Base-by-base conservation (phyloP, 176 grass and related monocot species). In the Zoysia pacifica region DNA sequence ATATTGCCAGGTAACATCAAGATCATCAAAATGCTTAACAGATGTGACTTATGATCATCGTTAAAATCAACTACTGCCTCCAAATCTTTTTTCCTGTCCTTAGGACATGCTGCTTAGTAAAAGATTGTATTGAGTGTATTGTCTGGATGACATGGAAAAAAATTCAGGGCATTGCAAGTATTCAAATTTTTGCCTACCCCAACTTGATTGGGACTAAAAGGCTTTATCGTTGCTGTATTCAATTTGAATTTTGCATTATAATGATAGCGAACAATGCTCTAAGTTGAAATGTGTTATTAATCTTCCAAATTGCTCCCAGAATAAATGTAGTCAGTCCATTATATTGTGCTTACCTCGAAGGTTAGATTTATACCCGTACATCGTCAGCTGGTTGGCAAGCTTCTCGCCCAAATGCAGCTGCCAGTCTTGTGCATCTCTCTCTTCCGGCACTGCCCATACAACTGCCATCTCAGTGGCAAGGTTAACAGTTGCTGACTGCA, bases 401-500 rank as follows among this genome's bases (percentile, higher is more conserved):
- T 89, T 91, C 83, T 84, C 81, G 61, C 92, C 92, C 88, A 99
- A 82, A 16, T 87, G 86, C 65, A 91, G 73, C 70, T 94, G 94
- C 96, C 96, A 99, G 50, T 94, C 77, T 45, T 89, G 75, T 66
- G 61, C 75, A 81, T 70, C 62, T 59, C 67, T 89, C 78, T 72
- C 81, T 86, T 84, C 84, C 0, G 88, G 81, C 5, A 91, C 70
- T 48, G 84, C 81, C 90, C 92, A 93, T 45, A 99, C 82, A 9
- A 95, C 84, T 79, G 96, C 96, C 47, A 87, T 89, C 82, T 99
- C 96, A 55, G 96, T 95, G 63, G 92, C 90, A 84, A 99, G 92
- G 70, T 99, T 99, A 41, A 99, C 96, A 67, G 72, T 99, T 73
- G 90, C 96, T 47, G 81, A 79, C 5, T 19, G 63, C 76, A 95